Percentiles rank a stretch among this genome's conserved stretches.
phyloP scores from a whole-genome alignment of 805 yeast genomes.

The Lachancea meyersii region DNA sequence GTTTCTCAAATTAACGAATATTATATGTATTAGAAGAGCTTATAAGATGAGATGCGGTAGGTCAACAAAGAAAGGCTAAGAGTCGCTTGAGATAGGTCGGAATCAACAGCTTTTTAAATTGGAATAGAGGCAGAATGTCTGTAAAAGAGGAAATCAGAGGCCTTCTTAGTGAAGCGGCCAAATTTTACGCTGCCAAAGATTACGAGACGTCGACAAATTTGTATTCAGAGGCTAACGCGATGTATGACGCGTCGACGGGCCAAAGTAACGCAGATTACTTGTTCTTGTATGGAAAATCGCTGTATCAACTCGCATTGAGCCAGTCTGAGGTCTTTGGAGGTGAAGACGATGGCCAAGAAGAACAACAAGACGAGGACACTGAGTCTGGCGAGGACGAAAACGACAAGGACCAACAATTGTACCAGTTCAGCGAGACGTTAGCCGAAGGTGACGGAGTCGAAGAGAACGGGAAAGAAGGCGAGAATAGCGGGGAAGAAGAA shows the following conservation, averaged over 20 bases:
- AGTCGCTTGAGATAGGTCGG: too few species aligned
- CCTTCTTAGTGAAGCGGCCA: conserved; percentile 55
- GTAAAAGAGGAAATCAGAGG: conserved; percentile 38
- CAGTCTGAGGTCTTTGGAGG: conserved; percentile 74
- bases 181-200: conserved; percentile 55
- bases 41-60: too few species aligned
- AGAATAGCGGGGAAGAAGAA: conserved; percentile 10
- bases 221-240: conserved; percentile 70
- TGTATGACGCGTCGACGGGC: conserved; percentile 43
- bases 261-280: conserved; percentile 69
- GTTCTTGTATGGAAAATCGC: conserved; percentile 69
- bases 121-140: too few species aligned
- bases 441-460: conserved; percentile 25
- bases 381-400: conserved; percentile 22
- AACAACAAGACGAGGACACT: conserved; percentile 15
- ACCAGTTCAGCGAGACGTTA: conserved; percentile 9
- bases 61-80: too few species aligned
- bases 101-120: too few species aligned
- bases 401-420: conserved; percentile 12
- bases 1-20: too few species aligned
- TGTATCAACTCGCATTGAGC: conserved; percentile 69
- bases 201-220: conserved; percentile 63
- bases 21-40: too few species aligned
- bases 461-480: conserved; percentile 11
- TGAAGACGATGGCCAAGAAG: conserved; percentile 27